These are phyloP conservation scores for Fonsecaea pugnacius DNA, from an alignment of 2,329 filamentous ascomycete genomes.

Conservation along the genomic window DNA sequence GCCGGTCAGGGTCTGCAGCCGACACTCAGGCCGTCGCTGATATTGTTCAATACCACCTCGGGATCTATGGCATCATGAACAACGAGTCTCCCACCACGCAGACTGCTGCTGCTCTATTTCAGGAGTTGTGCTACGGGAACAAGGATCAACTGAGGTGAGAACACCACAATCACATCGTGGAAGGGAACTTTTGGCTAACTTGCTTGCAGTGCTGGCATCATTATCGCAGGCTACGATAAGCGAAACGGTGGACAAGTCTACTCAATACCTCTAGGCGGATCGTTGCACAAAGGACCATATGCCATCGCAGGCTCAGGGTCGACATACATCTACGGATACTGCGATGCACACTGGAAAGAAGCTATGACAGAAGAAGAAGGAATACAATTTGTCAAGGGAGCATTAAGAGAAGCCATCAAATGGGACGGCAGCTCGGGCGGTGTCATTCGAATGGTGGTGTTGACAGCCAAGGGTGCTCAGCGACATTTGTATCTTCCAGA, in stretches of 20 bases:
- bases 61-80: constrained; percentile 88
- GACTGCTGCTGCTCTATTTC: constrained; percentile 93
- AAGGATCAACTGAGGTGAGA: constrained; percentile 86
- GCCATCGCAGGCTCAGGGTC: constrained; percentile 95
- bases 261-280: constrained; percentile 93
- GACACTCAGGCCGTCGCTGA: constrained; percentile 98
- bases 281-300: constrained; percentile 95
- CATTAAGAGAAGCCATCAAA: constrained; percentile 93
- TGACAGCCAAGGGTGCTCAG: constrained; percentile 86
- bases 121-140: constrained; percentile 97
- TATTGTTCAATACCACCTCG: constrained; percentile 95
- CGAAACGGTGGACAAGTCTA: constrained; percentile 96
- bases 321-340: constrained; percentile 99
- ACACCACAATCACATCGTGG: constrained; percentile 24
- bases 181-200: constrained; percentile 17
- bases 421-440: constrained; percentile 99
- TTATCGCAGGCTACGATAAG: constrained; percentile 97
- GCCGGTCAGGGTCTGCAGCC: constrained; percentile 93
- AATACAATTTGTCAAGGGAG: constrained; percentile 87
- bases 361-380: constrained; percentile 91
- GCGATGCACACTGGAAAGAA: constrained; percentile 93
- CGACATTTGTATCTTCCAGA: constrained; percentile 96
- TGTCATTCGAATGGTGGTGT: constrained; percentile 96
- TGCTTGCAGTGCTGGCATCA: constrained; percentile 79
- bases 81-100: constrained; percentile 90